Evolutionary conservation across 192 early-diverging fungal genomes (phyloP).

Genomic region (Rhizoclosmatium globosum): DNA sequence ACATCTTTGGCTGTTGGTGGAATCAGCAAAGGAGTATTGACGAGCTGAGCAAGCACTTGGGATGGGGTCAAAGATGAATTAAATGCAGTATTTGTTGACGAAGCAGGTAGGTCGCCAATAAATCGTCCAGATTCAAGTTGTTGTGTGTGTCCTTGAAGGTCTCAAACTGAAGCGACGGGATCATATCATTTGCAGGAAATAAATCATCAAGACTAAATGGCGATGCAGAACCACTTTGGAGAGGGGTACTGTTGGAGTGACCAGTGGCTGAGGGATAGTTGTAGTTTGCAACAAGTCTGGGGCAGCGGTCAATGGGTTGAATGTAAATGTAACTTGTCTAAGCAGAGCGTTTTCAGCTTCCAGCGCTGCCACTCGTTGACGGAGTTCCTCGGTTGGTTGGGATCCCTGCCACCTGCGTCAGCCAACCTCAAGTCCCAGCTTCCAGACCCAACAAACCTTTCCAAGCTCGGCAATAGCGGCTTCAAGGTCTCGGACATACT

Average conservation of each 20-base stretch:
- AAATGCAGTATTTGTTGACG: neutral
- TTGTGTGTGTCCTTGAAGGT: neutral
- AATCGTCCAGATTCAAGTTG: neutral
- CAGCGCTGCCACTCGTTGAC: neutral
- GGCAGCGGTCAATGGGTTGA: neutral
- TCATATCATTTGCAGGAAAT: neutral
- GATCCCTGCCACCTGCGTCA: neutral
- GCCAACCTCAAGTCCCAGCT: neutral
- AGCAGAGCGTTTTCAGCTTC: conserved; percentile 7
- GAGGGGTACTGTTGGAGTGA: too few species aligned
- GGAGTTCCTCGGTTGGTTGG: neutral
- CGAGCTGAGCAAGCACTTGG: too few species aligned
- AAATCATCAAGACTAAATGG: too few species aligned
- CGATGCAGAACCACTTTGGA: too few species aligned
- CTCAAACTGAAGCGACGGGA: neutral
- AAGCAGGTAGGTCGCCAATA: neutral
- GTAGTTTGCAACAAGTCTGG: neutral
- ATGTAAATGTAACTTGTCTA: conserved; percentile 5
- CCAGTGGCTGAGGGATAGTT: neutral
- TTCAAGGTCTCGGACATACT: conserved; percentile 1
- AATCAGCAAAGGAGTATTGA: neutral
- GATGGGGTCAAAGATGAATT: neutral
- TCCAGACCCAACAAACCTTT: neutral
- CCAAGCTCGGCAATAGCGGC: neutral
- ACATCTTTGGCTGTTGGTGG: neutral